These are phyloP conservation scores for Penicillium occitanis DNA, from an alignment of 2,329 filamentous ascomycete genomes.

Conservation along the genomic window DNA sequence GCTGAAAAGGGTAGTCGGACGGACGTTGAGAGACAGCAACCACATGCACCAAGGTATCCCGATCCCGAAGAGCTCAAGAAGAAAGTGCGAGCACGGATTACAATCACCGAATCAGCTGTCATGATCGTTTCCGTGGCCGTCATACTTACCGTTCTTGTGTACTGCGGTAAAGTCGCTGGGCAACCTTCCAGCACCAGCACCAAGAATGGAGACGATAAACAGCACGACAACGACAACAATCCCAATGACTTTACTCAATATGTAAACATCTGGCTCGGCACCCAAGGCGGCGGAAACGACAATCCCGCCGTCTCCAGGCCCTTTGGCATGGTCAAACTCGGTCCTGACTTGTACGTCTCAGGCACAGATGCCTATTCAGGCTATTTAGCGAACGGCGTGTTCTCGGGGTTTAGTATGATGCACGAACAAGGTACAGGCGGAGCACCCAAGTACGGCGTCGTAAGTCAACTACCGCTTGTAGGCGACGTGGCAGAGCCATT, in stretches of 20 bases:
- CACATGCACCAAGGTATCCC: neutral
- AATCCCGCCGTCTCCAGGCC: slow-evolving; percentile 58
- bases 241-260: slow-evolving; percentile 15
- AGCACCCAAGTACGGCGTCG: slow-evolving; percentile 51
- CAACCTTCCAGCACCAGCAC: neutral
- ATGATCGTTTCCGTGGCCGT: slow-evolving; percentile 4
- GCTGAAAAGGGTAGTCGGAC: neutral
- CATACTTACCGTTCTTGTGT: neutral
- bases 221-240: neutral
- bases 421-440: slow-evolving; percentile 56
- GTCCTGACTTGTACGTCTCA: slow-evolving; percentile 53
- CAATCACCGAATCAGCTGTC: neutral
- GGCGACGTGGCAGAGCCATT: slow-evolving; percentile 57
- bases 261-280: slow-evolving; percentile 15
- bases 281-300: slow-evolving; percentile 49
- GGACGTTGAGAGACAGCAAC: neutral
- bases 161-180: neutral
- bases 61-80: neutral
- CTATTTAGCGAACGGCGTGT: slow-evolving; percentile 50
- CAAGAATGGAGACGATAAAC: neutral
- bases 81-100: neutral
- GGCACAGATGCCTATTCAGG: slow-evolving; percentile 59
- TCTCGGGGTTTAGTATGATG: slow-evolving; percentile 55
- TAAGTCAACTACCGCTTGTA: slow-evolving; percentile 57
- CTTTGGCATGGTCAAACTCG: slow-evolving; percentile 58